Evolutionary conservation across 2,329 filamentous ascomycete species (phyloP), one percentile per base, ranked within the genome.

Genomic region (Cercospora sojina): DNA sequence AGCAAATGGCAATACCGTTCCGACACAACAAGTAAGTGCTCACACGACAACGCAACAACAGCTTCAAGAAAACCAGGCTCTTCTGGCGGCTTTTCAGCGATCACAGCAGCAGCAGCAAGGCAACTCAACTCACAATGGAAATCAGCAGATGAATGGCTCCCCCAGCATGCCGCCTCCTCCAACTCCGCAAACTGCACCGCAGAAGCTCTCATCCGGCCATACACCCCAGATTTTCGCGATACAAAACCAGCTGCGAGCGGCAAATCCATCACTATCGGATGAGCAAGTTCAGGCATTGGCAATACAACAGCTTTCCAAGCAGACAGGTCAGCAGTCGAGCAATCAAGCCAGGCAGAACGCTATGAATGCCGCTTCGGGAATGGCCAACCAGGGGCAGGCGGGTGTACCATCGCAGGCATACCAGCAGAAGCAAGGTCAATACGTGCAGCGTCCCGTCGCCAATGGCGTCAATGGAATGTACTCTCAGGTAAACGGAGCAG

Each of bases 241-340:
- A 63, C 80, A 83, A 66, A 84, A 81, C 67, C 82, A 84, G 43
- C 80, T 87, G 16, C 82, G 84, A 69, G 78, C 78, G 62, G 82
- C 76, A 69, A 81, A 86, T 69, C 85, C 85, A 1, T 80, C 81
- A 63, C 77, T 85, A 68, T 78, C 83, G 1, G 80, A 82, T 3
- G 85, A 87, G 27, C 84, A 88, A 74, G 79, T 87, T 9, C 82
- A 79, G 64, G 80, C 81, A 47, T 74, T 85, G 68, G 84, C 86
- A 3, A 84, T 81, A 1, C 82, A 86, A 41, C 80, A 83, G 57
- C 80, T 79, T 71, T 70, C 72, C 20, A 62, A 62, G 49, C 68
- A 72, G 56, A 60, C 56, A 20, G 38, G 43, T 16, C 66, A 64
- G 38, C 66, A 73, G 29, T 71, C 74, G 3, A 70, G 70, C 18